Conservation (phyloP, 1,284 basidiomycete species). For the Flammula alnicola region DNA sequence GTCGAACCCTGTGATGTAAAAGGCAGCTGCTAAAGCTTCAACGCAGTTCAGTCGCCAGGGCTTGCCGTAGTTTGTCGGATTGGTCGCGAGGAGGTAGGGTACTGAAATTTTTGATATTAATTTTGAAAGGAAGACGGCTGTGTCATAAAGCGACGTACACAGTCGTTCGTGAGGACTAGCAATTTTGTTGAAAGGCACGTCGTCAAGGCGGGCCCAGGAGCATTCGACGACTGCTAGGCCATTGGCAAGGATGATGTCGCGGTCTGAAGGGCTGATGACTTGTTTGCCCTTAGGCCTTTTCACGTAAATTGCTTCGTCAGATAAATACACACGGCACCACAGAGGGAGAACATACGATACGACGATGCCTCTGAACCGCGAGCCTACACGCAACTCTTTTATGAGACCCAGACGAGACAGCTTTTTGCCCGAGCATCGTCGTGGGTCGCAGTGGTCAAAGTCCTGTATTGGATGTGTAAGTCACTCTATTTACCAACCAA, state of each 20-base stretch:
- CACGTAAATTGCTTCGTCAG: neutral
- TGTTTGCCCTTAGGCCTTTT: constrained; percentile 86
- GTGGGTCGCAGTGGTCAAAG: constrained; percentile 97
- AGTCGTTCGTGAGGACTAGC: constrained; percentile 91
- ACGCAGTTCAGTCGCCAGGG: constrained; percentile 92
- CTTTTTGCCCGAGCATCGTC: constrained; percentile 94
- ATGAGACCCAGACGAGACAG: constrained; percentile 87
- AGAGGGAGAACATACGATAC: constrained; percentile 73
- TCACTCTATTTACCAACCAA: neutral
- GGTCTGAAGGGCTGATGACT: constrained; percentile 84
- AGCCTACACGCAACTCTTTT: constrained; percentile 82
- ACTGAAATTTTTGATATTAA: constrained; percentile 53
- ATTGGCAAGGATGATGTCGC: constrained; percentile 73
- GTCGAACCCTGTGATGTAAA: constrained; percentile 89
- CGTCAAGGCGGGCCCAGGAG: constrained; percentile 94
- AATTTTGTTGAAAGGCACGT: constrained; percentile 94
- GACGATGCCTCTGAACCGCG: constrained; percentile 90
- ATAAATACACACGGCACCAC: neutral
- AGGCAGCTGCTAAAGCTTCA: constrained; percentile 91
- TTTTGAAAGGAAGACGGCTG: neutral
- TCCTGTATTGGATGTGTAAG: constrained; percentile 56
- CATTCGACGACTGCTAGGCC: constrained; percentile 97
- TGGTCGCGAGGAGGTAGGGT: constrained; percentile 90
- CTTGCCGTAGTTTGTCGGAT: constrained; percentile 95
- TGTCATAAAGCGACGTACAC: constrained; percentile 54